Percentiles rank a stretch among this genome's conserved stretches.
Conservation (phyloP, 352 stramenopile species). For the Blastocystis sp. region DNA sequence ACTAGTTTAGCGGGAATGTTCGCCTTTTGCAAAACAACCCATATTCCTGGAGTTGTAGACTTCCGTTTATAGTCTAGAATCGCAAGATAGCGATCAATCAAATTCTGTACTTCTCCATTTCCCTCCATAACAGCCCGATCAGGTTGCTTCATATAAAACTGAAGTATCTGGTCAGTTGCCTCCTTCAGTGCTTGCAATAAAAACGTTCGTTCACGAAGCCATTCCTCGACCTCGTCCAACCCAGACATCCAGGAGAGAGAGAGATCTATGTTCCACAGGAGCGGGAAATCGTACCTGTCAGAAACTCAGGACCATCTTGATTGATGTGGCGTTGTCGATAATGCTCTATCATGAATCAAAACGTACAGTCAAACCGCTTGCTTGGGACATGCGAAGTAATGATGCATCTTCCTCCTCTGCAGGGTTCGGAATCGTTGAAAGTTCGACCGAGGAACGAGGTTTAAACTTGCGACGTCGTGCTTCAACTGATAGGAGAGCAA, state of each 20-base stretch:
- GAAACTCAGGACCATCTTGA: neutral
- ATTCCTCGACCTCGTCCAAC: conserved; percentile 53
- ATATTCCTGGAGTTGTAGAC: neutral
- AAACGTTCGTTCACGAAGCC: conserved; percentile 8
- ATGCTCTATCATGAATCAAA: neutral
- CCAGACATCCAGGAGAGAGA: conserved; percentile 38
- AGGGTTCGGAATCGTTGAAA: neutral
- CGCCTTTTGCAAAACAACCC: conserved; percentile 6
- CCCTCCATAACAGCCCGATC: neutral
- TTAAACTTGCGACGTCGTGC: neutral
- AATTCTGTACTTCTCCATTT: neutral
- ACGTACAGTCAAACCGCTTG: neutral
- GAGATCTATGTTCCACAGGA: neutral
- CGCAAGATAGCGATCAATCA: neutral
- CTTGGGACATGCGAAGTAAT: neutral
- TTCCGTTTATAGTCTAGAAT: conserved; percentile 7
- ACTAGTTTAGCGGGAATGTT: neutral
- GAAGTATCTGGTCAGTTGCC: neutral
- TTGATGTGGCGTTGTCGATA: neutral
- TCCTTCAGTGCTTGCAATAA: neutral
- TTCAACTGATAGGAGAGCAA: neutral
- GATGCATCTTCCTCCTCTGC: neutral
- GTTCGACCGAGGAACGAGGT: neutral
- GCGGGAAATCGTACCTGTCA: neutral
- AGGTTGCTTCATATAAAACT: neutral